Conservation (phyloP, 306 rosid species). For the Cajanus cajan region DNA sequence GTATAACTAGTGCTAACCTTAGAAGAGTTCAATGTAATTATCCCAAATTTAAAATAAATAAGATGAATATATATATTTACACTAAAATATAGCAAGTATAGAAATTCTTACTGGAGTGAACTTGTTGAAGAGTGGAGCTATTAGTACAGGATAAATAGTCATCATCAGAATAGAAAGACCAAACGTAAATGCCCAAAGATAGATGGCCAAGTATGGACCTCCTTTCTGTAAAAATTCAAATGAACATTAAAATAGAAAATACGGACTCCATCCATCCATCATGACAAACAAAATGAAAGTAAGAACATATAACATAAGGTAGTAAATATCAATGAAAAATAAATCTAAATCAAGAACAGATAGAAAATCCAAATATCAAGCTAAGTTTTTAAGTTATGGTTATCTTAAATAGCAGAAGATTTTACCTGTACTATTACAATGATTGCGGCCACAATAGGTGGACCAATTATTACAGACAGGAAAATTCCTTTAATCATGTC, state of each 20-base stretch:
- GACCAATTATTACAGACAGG: slow-evolving; percentile 70
- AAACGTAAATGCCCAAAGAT: slow-evolving; percentile 96
- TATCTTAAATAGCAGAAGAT: neutral
- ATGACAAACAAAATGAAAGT: neutral
- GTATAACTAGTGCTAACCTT: slow-evolving; percentile 6
- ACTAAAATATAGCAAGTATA: neutral
- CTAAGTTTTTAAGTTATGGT: slow-evolving; percentile 6
- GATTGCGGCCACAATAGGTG: slow-evolving; percentile 90
- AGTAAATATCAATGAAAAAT: slow-evolving; percentile 14
- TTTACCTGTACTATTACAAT: slow-evolving; percentile 85
- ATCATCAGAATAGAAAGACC: slow-evolving; percentile 90
- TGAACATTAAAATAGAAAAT: slow-evolving; percentile 7
- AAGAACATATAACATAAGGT: slow-evolving; percentile 15
- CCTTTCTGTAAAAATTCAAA: slow-evolving; percentile 78
- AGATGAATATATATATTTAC: neutral
- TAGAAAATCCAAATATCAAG: neutral
- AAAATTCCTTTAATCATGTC: slow-evolving; percentile 82
- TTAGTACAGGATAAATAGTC: slow-evolving; percentile 90
- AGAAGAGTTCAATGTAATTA: slow-evolving; percentile 4
- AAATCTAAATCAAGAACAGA: slow-evolving; percentile 4
- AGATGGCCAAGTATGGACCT: slow-evolving; percentile 95
- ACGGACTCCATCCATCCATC: neutral
- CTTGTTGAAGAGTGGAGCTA: slow-evolving; percentile 96
- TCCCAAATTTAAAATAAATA: neutral
- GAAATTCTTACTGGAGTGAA: slow-evolving; percentile 83